A percentile compares a stretch with the other conserved stretches of the same genome.
These are phyloP conservation scores for Crucihimalaya himalaica DNA, from an alignment of 345 rosid species.

Conservation along the genomic window DNA sequence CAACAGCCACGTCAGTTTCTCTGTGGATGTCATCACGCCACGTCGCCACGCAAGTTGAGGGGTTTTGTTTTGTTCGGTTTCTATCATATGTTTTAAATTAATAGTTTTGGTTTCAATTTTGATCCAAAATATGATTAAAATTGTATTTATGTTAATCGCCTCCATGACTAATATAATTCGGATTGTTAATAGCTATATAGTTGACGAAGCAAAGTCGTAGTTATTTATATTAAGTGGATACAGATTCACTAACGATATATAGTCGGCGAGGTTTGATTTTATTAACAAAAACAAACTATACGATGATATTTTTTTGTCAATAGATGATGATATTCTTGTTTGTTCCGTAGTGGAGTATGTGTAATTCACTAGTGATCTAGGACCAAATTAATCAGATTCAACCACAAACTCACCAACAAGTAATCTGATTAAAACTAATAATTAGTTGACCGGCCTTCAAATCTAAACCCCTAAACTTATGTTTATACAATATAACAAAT, in stretches of 20 bases:
- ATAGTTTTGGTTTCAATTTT: too few species aligned
- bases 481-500: neutral
- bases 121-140: neutral
- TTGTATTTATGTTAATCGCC: conserved; percentile 27
- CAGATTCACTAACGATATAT: neutral
- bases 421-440: neutral
- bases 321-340: neutral
- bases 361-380: neutral
- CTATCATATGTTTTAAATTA: neutral
- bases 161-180: conserved; percentile 21
- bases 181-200: neutral
- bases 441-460: conserved; percentile 18
- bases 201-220: conserved; percentile 25
- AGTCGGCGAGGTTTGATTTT: conserved; percentile 13
- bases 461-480: neutral
- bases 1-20: neutral
- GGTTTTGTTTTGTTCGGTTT: neutral
- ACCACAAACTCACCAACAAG: neutral
- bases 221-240: neutral
- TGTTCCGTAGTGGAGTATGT: conserved; percentile 5
- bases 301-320: too few species aligned
- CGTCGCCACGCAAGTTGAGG: neutral
- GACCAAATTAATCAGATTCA: neutral
- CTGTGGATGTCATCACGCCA: conserved; percentile 20
- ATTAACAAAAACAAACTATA: neutral